Conservation (phyloP, 352 stramenopile genomes). For the Thalassiosira ordinaria region DNA sequence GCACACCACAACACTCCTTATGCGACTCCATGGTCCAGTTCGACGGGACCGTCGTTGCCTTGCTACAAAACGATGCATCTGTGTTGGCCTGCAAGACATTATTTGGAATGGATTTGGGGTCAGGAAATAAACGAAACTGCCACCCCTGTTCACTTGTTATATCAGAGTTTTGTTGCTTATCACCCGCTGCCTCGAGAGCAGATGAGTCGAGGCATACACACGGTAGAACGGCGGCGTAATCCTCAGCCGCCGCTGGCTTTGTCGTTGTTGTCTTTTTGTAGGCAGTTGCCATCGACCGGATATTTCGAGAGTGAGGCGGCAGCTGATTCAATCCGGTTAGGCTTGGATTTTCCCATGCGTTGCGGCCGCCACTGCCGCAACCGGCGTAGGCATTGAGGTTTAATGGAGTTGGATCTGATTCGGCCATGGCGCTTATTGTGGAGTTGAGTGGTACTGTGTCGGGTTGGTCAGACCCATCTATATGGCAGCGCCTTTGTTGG, state of each 20-base stretch:
- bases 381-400: slow-evolving; percentile 35
- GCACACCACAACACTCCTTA: slow-evolving; percentile 36
- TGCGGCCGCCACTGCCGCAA: background rate
- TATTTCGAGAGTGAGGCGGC: slow-evolving; percentile 38
- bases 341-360: slow-evolving; percentile 44
- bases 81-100: slow-evolving; percentile 9
- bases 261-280: background rate
- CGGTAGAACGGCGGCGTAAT: slow-evolving; percentile 1
- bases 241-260: too few relatives aligned
- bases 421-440: too few relatives aligned
- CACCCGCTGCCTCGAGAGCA: background rate
- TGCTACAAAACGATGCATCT: background rate
- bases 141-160: slow-evolving; percentile 21
- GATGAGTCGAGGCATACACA: slow-evolving; percentile 51
- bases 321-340: slow-evolving; percentile 43
- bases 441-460: too few relatives aligned
- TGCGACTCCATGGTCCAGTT: slow-evolving; percentile 69
- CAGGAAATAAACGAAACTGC: slow-evolving; percentile 47
- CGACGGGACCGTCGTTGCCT: slow-evolving; percentile 47
- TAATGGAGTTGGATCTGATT: slow-evolving; percentile 10
- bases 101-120: slow-evolving; percentile 30
- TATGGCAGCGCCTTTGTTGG: too few relatives aligned
- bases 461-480: too few relatives aligned
- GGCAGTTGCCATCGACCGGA: slow-evolving; percentile 21
- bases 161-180: background rate